These are phyloP conservation scores for Pestalotiopsis sp. DNA, from an alignment of 2,329 filamentous ascomycete genomes.

Conservation along the genomic window DNA sequence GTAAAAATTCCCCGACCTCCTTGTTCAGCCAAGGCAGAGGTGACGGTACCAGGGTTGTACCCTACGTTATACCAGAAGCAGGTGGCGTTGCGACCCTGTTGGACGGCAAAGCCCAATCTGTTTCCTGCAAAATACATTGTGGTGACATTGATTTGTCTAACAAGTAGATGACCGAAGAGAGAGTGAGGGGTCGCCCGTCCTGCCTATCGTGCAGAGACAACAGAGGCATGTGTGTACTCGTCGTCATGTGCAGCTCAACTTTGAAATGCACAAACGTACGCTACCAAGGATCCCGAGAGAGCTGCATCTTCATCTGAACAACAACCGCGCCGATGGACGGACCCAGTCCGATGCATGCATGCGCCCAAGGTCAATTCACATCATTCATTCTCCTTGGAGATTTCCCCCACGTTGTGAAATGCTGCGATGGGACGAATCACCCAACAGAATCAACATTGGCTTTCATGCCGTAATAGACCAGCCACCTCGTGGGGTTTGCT, in stretches of 20 bases:
- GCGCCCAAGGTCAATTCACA: slow-evolving; percentile 16
- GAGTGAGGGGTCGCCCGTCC: neutral
- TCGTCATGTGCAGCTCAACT: neutral
- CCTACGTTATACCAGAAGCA: neutral
- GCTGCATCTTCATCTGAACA: neutral
- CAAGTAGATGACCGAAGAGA: neutral
- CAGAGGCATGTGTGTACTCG: neutral
- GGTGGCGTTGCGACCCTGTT: neutral
- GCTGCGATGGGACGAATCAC: slow-evolving; percentile 27
- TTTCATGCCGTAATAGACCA: neutral
- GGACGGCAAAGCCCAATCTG: neutral
- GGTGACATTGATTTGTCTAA: neutral
- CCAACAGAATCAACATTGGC: neutral
- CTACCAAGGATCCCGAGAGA: neutral
- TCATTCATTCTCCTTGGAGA: slow-evolving; percentile 30
- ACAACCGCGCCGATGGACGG: slow-evolving; percentile 14
- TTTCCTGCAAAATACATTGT: neutral
- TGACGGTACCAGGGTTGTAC: neutral
- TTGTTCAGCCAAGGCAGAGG: neutral
- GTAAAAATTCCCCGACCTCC: neutral
- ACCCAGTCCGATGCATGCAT: slow-evolving; percentile 8
- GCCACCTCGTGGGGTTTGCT: slow-evolving; percentile 8
- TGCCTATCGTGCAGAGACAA: neutral
- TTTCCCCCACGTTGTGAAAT: slow-evolving; percentile 42
- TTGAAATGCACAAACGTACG: neutral